phyloP scores from a whole-genome alignment of 2,329 filamentous ascomycete genomes.

The Arthroderma sp. region DNA sequence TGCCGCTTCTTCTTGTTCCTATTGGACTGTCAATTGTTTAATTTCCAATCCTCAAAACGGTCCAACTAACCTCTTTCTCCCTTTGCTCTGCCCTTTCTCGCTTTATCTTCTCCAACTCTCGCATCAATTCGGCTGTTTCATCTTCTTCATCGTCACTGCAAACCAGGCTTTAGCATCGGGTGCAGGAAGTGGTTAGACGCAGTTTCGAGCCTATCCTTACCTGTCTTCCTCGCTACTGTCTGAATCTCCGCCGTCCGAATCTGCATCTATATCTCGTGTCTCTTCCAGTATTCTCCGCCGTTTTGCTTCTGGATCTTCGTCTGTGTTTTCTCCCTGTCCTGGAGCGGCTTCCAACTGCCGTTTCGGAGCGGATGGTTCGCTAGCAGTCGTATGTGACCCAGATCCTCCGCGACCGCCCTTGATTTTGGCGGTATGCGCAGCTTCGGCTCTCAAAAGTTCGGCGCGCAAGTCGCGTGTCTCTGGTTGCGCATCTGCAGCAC shows the following conservation, averaged over 20 bases:
- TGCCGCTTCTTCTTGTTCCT: slow-evolving; percentile 69
- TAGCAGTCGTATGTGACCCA: slow-evolving; percentile 29
- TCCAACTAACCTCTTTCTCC: slow-evolving; percentile 50
- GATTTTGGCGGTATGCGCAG: slow-evolving; percentile 75
- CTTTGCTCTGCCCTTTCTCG: slow-evolving; percentile 70
- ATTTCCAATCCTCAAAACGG: background rate
- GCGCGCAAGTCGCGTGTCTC: slow-evolving; percentile 68
- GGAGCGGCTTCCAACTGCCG: slow-evolving; percentile 48
- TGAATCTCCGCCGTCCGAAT: slow-evolving; percentile 52
- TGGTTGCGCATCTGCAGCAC: slow-evolving; percentile 59
- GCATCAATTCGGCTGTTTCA: slow-evolving; percentile 76
- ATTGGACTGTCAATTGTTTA: slow-evolving; percentile 2
- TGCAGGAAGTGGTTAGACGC: background rate
- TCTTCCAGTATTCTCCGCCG: slow-evolving; percentile 77
- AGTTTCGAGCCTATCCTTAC: slow-evolving; percentile 20
- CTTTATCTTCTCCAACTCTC: slow-evolving; percentile 89
- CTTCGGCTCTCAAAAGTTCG: slow-evolving; percentile 80
- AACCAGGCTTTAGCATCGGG: background rate
- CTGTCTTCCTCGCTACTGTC: slow-evolving; percentile 52
- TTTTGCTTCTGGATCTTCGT: slow-evolving; percentile 68
- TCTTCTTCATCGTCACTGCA: slow-evolving; percentile 60
- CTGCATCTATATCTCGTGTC: slow-evolving; percentile 75
- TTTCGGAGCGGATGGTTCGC: slow-evolving; percentile 43
- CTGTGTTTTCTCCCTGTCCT: slow-evolving; percentile 31
- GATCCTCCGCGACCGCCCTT: slow-evolving; percentile 46